phyloP scores from a whole-genome alignment of 2,329 filamentous ascomycete genomes.

The Rugonectria rugulosa region DNA sequence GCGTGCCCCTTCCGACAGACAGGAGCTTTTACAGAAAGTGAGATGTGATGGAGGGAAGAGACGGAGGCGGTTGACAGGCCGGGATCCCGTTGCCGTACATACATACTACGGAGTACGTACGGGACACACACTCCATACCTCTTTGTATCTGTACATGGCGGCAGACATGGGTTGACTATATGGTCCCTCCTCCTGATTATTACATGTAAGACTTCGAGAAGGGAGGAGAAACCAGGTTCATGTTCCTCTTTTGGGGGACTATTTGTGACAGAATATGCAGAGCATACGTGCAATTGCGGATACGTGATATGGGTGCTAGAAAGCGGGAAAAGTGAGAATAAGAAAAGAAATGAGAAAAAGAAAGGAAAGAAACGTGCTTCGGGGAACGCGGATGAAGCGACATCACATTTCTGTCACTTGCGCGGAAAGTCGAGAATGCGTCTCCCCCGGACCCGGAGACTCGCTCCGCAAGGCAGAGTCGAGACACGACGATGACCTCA shows the following conservation, averaged over 20 bases:
- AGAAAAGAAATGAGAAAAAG: too few relatives aligned
- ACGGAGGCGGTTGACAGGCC: conserved; percentile 11
- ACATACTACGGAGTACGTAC: too few relatives aligned
- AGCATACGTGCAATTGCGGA: neutral
- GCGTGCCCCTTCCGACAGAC: too few relatives aligned
- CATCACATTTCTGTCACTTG: neutral
- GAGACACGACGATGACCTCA: neutral
- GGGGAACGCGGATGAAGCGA: too few relatives aligned
- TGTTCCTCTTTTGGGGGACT: too few relatives aligned
- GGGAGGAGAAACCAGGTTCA: neutral
- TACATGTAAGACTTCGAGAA: neutral
- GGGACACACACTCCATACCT: too few relatives aligned
- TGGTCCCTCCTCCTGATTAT: neutral
- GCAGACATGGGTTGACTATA: neutral
- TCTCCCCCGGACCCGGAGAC: neutral
- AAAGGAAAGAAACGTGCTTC: too few relatives aligned
- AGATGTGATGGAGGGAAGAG: neutral
- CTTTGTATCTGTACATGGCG: too few relatives aligned
- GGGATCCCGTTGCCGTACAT: too few relatives aligned
- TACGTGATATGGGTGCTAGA: too few relatives aligned
- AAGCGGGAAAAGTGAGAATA: too few relatives aligned
- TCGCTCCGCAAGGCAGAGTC: neutral
- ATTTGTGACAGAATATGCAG: neutral
- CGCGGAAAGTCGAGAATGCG: neutral
- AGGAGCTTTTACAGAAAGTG: neutral